phyloP scores from a whole-genome alignment of 441 rosid species.

The Macaranga tanarius region DNA sequence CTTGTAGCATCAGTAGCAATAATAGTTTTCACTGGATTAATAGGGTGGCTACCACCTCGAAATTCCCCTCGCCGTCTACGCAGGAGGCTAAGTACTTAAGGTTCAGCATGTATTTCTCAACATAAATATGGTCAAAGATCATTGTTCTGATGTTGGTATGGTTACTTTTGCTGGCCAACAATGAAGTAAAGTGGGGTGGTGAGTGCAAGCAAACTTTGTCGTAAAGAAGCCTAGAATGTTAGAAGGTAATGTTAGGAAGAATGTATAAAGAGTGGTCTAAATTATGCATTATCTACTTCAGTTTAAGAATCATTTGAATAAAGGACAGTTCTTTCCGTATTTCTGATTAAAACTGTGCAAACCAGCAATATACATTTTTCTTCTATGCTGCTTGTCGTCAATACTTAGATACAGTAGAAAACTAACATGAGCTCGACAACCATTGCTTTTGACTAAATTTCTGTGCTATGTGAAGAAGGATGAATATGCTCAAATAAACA shows the following conservation, averaged over 20 bases:
- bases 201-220: neutral
- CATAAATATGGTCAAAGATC: neutral
- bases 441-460: no score
- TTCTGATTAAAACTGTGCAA: neutral
- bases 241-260: neutral
- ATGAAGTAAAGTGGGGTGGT: neutral
- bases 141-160: neutral
- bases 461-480: neutral
- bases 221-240: neutral
- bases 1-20: slow-evolving; percentile 13
- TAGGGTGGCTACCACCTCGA: slow-evolving; percentile 13
- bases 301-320: neutral
- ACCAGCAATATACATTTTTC: no score
- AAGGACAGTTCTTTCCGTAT: neutral
- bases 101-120: slow-evolving; percentile 1
- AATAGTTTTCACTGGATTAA: slow-evolving; percentile 17
- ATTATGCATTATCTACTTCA: neutral
- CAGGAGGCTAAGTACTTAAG: slow-evolving; percentile 8
- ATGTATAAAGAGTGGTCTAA: neutral
- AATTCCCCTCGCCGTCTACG: neutral
- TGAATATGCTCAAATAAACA: neutral
- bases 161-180: neutral
- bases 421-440: no score
- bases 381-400: no score
- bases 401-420: no score